phyloP scores from a whole-genome alignment of 2,329 filamentous ascomycete genomes.

The Orbilia quercus region DNA sequence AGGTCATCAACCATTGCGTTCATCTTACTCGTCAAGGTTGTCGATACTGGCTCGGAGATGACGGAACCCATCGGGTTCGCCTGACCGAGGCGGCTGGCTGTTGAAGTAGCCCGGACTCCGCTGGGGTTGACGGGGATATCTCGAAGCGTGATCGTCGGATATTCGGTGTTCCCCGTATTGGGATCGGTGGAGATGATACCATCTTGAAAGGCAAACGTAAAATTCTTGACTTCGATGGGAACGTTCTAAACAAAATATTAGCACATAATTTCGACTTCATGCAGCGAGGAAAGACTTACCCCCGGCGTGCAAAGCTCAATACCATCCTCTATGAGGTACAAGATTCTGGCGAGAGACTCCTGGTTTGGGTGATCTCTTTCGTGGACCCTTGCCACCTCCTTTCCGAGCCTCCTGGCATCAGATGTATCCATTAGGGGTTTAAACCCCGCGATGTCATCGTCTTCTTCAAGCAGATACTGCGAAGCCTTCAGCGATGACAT shows the following conservation, averaged over 20 bases:
- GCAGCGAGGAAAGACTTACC: constrained; percentile 1
- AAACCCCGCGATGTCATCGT: constrained; percentile 75
- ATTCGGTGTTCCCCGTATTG: constrained; percentile 45
- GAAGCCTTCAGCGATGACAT: constrained; percentile 69
- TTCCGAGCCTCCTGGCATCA: constrained; percentile 43
- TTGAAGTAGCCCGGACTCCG: constrained; percentile 43
- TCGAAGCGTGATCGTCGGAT: constrained; percentile 46
- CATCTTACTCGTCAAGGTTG: constrained; percentile 59
- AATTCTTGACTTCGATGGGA: constrained; percentile 45
- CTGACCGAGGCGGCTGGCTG: constrained; percentile 47
- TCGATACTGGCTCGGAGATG: constrained; percentile 58
- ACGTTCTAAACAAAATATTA: constrained; percentile 30
- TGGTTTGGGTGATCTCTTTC: constrained; percentile 70
- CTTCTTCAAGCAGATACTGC: constrained; percentile 75
- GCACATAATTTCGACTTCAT: neutral
- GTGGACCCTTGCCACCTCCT: constrained; percentile 60
- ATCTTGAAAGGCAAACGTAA: constrained; percentile 53
- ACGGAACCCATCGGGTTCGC: constrained; percentile 51
- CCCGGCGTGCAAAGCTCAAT: constrained; percentile 65
- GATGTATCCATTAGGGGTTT: constrained; percentile 69
- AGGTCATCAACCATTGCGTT: constrained; percentile 60
- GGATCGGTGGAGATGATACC: constrained; percentile 51
- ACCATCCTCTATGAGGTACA: constrained; percentile 73
- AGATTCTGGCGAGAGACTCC: constrained; percentile 75
- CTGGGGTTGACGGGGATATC: constrained; percentile 45